These are phyloP conservation scores for Monosporozyma yasuniensis DNA, from an alignment of 805 yeast genomes.

Conservation along the genomic window DNA sequence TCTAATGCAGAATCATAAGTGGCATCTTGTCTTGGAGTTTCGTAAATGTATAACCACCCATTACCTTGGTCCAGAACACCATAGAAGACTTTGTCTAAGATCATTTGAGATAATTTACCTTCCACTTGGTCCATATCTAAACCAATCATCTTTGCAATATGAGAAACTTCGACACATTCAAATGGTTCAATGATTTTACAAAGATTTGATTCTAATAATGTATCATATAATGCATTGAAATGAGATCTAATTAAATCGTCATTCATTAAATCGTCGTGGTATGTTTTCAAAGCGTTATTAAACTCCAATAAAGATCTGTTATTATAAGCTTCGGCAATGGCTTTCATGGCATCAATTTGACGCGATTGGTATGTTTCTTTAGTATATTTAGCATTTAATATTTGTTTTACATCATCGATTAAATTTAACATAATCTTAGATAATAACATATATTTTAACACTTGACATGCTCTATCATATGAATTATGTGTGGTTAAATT, in stretches of 20 bases:
- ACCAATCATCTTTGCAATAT: slow-evolving; percentile 80
- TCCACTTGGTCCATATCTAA: slow-evolving; percentile 82
- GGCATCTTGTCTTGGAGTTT: slow-evolving; percentile 79
- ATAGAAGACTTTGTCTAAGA: slow-evolving; percentile 85
- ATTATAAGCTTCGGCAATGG: slow-evolving; percentile 81
- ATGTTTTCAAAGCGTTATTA: slow-evolving; percentile 68
- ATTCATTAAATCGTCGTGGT: slow-evolving; percentile 64
- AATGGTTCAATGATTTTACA: slow-evolving; percentile 93
- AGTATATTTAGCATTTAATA: slow-evolving; percentile 65
- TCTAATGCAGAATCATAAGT: slow-evolving; percentile 83
- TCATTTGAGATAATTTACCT: slow-evolving; percentile 93
- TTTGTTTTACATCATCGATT: slow-evolving; percentile 74
- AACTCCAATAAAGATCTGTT: slow-evolving; percentile 87
- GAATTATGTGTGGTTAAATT: slow-evolving; percentile 37
- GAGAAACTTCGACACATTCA: slow-evolving; percentile 88
- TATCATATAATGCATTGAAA: slow-evolving; percentile 86
- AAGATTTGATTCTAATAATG: slow-evolving; percentile 83
- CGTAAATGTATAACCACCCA: slow-evolving; percentile 91
- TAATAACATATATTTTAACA: slow-evolving; percentile 84
- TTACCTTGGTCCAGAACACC: slow-evolving; percentile 98
- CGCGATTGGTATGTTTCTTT: slow-evolving; percentile 61
- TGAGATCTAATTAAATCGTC: slow-evolving; percentile 88
- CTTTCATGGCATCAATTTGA: slow-evolving; percentile 92
- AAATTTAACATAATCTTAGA: slow-evolving; percentile 88
- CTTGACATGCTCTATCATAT: slow-evolving; percentile 62